phyloP scores from a whole-genome alignment of 352 stramenopile genomes.

The Globisporangium canariense region DNA sequence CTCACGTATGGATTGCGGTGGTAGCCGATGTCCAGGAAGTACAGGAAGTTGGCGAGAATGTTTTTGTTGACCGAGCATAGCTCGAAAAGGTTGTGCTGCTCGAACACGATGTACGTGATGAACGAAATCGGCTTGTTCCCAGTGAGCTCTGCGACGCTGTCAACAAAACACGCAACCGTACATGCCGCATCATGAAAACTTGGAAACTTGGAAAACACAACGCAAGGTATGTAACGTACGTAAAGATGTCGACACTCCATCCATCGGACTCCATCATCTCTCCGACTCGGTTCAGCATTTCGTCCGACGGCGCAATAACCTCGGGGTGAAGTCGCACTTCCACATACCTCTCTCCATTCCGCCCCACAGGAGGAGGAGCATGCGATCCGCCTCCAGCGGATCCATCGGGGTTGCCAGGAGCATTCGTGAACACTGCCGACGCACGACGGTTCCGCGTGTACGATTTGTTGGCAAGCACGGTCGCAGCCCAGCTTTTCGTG shows the following conservation, averaged over 20 bases:
- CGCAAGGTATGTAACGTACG: slow-evolving; percentile 28
- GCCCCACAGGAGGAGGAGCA: slow-evolving; percentile 1
- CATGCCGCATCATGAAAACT: neutral
- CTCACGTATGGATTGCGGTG: slow-evolving; percentile 78
- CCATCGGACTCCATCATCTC: slow-evolving; percentile 71
- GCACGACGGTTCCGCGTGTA: slow-evolving; percentile 68
- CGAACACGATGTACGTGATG: slow-evolving; percentile 82
- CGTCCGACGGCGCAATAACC: slow-evolving; percentile 48
- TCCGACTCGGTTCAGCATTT: slow-evolving; percentile 61
- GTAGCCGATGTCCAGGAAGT: slow-evolving; percentile 81
- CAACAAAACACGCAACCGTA: neutral
- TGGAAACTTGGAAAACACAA: neutral
- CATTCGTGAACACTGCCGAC: slow-evolving; percentile 40
- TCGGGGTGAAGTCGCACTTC: slow-evolving; percentile 62
- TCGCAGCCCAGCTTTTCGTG: slow-evolving; percentile 77
- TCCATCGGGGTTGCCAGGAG: slow-evolving; percentile 11
- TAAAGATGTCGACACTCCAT: slow-evolving; percentile 72
- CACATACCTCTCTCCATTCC: slow-evolving; percentile 27
- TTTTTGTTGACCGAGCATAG: slow-evolving; percentile 70
- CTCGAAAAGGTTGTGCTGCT: slow-evolving; percentile 81
- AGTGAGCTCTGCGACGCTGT: slow-evolving; percentile 52
- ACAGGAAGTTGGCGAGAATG: slow-evolving; percentile 73
- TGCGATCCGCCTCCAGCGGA: slow-evolving; percentile 15
- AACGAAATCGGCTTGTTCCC: slow-evolving; percentile 77
- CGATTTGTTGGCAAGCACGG: slow-evolving; percentile 72